A percentile compares a stretch with the other conserved stretches of the same genome.
phyloP scores from a whole-genome alignment of 148 eudicot genomes.

The Persicaria tinctoria region DNA sequence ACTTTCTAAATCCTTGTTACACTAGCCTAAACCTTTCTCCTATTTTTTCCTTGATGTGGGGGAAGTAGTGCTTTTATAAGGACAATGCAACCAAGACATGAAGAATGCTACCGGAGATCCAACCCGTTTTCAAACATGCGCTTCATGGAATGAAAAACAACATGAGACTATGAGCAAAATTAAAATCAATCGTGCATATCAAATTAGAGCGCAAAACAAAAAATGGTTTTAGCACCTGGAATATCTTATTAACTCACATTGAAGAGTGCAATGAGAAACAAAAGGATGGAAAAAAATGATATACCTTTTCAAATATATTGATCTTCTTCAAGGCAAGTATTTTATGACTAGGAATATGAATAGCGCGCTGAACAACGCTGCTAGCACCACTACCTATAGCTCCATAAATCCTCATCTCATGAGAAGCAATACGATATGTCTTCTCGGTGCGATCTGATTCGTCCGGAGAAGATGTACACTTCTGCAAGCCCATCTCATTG shows the following conservation, averaged over 20 bases:
- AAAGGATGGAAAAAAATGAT: neutral
- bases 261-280: neutral
- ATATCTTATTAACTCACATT: neutral
- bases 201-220: no score
- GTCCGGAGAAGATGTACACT: constrained; percentile 57
- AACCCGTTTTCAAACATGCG: no score
- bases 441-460: constrained; percentile 47
- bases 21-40: no score
- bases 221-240: neutral
- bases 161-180: no score
- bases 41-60: no score
- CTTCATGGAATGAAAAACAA: no score
- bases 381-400: constrained; percentile 96
- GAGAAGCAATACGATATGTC: constrained; percentile 75
- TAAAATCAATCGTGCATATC: no score
- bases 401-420: constrained; percentile 90
- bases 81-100: no score
- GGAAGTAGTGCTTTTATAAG: no score
- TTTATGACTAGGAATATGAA: constrained; percentile 81
- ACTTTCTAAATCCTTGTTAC: no score
- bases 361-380: constrained; percentile 92
- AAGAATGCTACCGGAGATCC: no score
- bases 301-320: constrained; percentile 89
- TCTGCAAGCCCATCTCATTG: constrained; percentile 80
- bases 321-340: constrained; percentile 90